Evolutionary conservation across 2,329 filamentous ascomycete genomes (phyloP).

Genomic region (Seiridium unicorne): DNA sequence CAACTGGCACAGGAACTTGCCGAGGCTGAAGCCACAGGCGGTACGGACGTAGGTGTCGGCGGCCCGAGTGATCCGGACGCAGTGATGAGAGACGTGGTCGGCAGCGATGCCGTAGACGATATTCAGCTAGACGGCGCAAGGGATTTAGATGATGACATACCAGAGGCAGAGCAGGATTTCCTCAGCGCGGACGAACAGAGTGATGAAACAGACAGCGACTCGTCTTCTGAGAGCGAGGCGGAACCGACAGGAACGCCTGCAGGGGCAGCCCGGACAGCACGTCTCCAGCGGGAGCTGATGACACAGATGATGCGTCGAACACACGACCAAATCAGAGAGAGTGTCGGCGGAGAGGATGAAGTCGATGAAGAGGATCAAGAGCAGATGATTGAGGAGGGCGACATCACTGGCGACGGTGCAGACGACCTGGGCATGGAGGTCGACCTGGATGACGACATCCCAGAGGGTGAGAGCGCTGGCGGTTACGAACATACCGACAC

Average conservation of each 20-base stretch:
- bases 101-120: conserved; percentile 49
- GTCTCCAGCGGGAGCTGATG: conserved; percentile 46
- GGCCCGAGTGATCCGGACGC: conserved; percentile 34
- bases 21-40: conserved; percentile 54
- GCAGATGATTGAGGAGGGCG: conserved; percentile 64
- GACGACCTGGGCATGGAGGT: conserved; percentile 59
- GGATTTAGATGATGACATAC: conserved; percentile 73
- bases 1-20: conserved; percentile 72
- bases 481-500: conserved; percentile 79
- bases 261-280: conserved; percentile 16
- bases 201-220: conserved; percentile 30
- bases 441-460: conserved; percentile 71
- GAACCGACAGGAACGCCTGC: conserved; percentile 12
- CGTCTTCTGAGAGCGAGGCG: conserved; percentile 24
- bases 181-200: conserved; percentile 43
- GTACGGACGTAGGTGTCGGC: conserved; percentile 26
- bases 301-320: conserved; percentile 51
- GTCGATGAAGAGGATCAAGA: conserved; percentile 53
- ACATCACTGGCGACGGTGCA: conserved; percentile 39
- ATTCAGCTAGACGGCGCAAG: conserved; percentile 53
- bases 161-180: conserved; percentile 60
- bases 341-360: conserved; percentile 54
- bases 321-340: conserved; percentile 62
- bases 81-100: conserved; percentile 35
- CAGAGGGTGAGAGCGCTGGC: conserved; percentile 58